Conservation (phyloP, 306 rosid genomes). For the Glycine latifolia region DNA sequence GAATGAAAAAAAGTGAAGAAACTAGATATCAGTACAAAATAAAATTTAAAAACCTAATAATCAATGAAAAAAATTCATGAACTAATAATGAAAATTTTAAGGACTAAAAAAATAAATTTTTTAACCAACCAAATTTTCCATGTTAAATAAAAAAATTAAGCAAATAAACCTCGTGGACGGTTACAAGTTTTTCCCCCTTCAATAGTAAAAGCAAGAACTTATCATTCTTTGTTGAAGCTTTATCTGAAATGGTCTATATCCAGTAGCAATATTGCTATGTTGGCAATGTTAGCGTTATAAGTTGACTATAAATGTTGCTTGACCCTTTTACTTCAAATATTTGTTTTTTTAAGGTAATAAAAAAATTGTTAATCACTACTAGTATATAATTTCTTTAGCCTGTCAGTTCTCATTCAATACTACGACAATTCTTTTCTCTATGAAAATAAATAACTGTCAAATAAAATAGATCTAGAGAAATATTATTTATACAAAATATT, state of each 20-base stretch:
- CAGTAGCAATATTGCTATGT: neutral
- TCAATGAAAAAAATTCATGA: too few relatives aligned
- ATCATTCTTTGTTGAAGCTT: neutral
- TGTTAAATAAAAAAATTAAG: neutral
- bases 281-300: neutral
- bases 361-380: neutral
- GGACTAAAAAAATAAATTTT: too few relatives aligned
- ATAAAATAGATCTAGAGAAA: neutral
- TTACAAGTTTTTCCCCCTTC: too few relatives aligned
- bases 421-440: neutral
- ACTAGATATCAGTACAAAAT: too few relatives aligned
- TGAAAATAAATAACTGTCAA: neutral
- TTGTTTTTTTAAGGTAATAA: too few relatives aligned
- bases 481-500: too few relatives aligned
- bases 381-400: neutral
- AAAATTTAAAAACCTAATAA: too few relatives aligned
- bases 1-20: too few relatives aligned
- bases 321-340: neutral
- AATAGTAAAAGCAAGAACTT: neutral
- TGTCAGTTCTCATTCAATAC: too few relatives aligned
- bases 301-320: neutral
- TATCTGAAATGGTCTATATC: too few relatives aligned
- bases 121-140: neutral
- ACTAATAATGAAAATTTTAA: too few relatives aligned
- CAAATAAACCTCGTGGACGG: too few relatives aligned